These are phyloP conservation scores for Gnaphalium uliginosum DNA, from an alignment of 129 eudicot genomes.

Conservation along the genomic window DNA sequence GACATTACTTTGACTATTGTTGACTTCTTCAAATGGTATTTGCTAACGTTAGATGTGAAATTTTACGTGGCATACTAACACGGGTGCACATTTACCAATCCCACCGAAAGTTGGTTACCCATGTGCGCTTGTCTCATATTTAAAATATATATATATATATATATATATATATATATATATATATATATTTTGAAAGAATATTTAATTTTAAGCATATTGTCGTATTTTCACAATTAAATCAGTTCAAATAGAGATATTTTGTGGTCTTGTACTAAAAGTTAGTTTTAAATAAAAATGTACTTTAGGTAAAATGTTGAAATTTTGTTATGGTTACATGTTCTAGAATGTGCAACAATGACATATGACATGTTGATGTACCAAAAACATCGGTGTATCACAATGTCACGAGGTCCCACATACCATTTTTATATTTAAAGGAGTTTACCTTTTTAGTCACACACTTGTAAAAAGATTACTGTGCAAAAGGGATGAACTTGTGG, in stretches of 20 bases:
- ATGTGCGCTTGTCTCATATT: constrained; percentile 23
- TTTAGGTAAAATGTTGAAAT: too few relatives aligned
- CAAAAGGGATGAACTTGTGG: background rate
- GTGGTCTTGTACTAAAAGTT: too few relatives aligned
- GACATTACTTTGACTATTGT: constrained; percentile 24
- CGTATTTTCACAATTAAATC: too few relatives aligned
- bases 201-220: background rate
- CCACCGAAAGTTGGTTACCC: constrained; percentile 36
- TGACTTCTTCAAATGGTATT: background rate
- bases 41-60: background rate
- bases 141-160: too few relatives aligned
- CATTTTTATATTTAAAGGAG: background rate
- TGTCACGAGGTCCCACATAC: background rate
- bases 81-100: background rate
- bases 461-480: too few relatives aligned
- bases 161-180: too few relatives aligned
- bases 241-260: too few relatives aligned
- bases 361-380: too few relatives aligned
- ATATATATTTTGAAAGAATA: too few relatives aligned
- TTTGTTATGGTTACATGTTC: too few relatives aligned
- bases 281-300: too few relatives aligned
- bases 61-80: constrained; percentile 18
- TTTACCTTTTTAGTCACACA: background rate
- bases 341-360: too few relatives aligned
- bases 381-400: background rate